These are phyloP conservation scores for Phytophthora colocasiae DNA, from an alignment of 352 stramenopile genomes.

Conservation along the genomic window DNA sequence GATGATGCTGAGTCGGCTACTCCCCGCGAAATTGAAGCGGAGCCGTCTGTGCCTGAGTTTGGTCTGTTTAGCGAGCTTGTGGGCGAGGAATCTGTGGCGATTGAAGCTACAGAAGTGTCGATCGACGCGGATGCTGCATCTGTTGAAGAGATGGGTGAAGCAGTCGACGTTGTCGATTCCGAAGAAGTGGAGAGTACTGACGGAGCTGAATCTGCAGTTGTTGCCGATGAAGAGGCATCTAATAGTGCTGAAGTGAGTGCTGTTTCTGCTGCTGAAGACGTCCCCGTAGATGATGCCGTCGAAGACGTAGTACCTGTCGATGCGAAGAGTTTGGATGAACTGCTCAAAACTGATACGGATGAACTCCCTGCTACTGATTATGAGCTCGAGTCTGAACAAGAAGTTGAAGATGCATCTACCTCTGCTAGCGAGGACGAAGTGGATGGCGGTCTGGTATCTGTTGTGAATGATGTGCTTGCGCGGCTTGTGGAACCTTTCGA, in stretches of 20 bases:
- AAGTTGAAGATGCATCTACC: slow-evolving; percentile 3
- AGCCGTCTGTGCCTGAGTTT: slow-evolving; percentile 12
- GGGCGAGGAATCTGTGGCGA: slow-evolving; percentile 21
- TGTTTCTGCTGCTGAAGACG: not conserved
- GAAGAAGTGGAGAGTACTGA: slow-evolving; percentile 9
- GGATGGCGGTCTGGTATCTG: slow-evolving; percentile 23
- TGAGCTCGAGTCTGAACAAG: slow-evolving; percentile 5
- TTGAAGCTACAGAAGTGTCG: slow-evolving; percentile 24
- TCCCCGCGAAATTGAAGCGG: slow-evolving; percentile 5
- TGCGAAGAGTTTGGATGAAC: slow-evolving; percentile 1
- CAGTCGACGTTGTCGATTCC: not conserved
- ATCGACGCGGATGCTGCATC: slow-evolving; percentile 10
- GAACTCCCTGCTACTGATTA: slow-evolving; percentile 1
- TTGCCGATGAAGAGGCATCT: not conserved
- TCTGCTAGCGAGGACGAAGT: slow-evolving; percentile 11
- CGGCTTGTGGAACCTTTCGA: slow-evolving; percentile 38
- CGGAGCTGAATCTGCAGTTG: not conserved
- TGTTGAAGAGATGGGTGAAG: not conserved
- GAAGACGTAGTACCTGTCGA: not conserved
- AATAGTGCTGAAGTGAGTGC: slow-evolving; percentile 6
- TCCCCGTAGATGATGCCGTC: not conserved
- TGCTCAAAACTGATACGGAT: slow-evolving; percentile 6
- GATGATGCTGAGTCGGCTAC: slow-evolving; percentile 2
- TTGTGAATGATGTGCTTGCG: slow-evolving; percentile 40
- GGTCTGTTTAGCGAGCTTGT: slow-evolving; percentile 1